A percentile compares a stretch with the other conserved stretches of the same genome.
phyloP scores from a whole-genome alignment of 345 rosid species.

The Rhodamnia argentea region DNA sequence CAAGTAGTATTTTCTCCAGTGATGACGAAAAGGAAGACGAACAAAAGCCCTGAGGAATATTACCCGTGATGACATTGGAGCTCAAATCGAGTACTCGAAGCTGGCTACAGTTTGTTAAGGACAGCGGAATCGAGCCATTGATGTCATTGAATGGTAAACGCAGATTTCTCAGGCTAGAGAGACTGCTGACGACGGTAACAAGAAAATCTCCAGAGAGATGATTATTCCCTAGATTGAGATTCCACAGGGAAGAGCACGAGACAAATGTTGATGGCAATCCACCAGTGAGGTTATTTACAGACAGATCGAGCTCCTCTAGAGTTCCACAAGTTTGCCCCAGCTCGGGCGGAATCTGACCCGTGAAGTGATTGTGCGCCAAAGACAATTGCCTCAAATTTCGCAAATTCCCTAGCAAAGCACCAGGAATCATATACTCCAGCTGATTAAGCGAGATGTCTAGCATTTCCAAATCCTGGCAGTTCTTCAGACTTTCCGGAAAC shows the following conservation, averaged over 20 bases:
- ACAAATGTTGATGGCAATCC: constrained; percentile 43
- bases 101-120: constrained; percentile 47
- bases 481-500: constrained; percentile 32
- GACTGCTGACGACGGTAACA: constrained; percentile 43
- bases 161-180: constrained; percentile 36
- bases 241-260: constrained; percentile 42
- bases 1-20: constrained; percentile 54
- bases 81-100: constrained; percentile 79
- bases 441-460: constrained; percentile 56
- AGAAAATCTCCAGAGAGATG: constrained; percentile 65
- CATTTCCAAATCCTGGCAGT: constrained; percentile 43
- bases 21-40: constrained; percentile 28
- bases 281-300: constrained; percentile 55
- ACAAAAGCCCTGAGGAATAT: constrained; percentile 57
- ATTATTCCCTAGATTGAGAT: constrained; percentile 66
- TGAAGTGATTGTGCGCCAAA: constrained; percentile 48
- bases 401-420: constrained; percentile 39
- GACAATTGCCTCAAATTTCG: constrained; percentile 44
- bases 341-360: constrained; percentile 58
- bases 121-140: constrained; percentile 54
- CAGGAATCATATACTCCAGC: constrained; percentile 51
- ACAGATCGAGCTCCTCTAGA: constrained; percentile 55
- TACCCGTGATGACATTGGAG: constrained; percentile 59
- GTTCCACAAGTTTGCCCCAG: constrained; percentile 48
- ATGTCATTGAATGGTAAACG: constrained; percentile 72